Evolutionary conservation across 495 filamentous ascomycete genomes (phyloP).

Genomic region (Xylaria palmicola): DNA sequence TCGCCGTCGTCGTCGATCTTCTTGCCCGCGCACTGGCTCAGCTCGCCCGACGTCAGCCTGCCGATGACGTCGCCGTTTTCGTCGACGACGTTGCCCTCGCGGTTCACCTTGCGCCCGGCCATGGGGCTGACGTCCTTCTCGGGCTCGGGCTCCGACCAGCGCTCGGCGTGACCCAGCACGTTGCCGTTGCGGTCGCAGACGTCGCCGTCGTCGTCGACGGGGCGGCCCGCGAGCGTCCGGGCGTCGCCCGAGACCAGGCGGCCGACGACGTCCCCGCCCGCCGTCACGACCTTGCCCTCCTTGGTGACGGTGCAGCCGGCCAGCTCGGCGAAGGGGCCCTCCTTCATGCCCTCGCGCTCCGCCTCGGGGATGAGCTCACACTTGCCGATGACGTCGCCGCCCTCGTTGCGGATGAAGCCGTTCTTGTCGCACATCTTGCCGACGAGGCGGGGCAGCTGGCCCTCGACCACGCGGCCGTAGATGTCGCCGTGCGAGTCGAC

Average conservation of each 20-base stretch:
- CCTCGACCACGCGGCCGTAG: slow-evolving; percentile 72
- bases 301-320: slow-evolving; percentile 70
- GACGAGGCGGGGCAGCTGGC: slow-evolving; percentile 65
- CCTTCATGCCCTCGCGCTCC: slow-evolving; percentile 63
- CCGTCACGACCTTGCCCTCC: slow-evolving; percentile 68
- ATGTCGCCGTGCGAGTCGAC: slow-evolving; percentile 74
- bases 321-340: slow-evolving; percentile 78
- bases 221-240: slow-evolving; percentile 68
- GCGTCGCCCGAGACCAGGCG: slow-evolving; percentile 71
- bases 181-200: slow-evolving; percentile 82
- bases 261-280: slow-evolving; percentile 66
- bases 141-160: slow-evolving; percentile 77
- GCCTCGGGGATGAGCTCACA: slow-evolving; percentile 77
- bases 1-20: slow-evolving; percentile 84
- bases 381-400: slow-evolving; percentile 72
- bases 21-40: slow-evolving; percentile 69
- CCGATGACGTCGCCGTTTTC: slow-evolving; percentile 79
- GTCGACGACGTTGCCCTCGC: slow-evolving; percentile 79
- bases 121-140: slow-evolving; percentile 59
- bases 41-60: slow-evolving; percentile 71
- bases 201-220: slow-evolving; percentile 82
- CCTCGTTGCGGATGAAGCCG: slow-evolving; percentile 78
- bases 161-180: slow-evolving; percentile 73
- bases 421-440: slow-evolving; percentile 81
- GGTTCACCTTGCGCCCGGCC: slow-evolving; percentile 75